phyloP scores from a whole-genome alignment of 1,284 basidiomycete species.

The Phellinidium pouzarii region DNA sequence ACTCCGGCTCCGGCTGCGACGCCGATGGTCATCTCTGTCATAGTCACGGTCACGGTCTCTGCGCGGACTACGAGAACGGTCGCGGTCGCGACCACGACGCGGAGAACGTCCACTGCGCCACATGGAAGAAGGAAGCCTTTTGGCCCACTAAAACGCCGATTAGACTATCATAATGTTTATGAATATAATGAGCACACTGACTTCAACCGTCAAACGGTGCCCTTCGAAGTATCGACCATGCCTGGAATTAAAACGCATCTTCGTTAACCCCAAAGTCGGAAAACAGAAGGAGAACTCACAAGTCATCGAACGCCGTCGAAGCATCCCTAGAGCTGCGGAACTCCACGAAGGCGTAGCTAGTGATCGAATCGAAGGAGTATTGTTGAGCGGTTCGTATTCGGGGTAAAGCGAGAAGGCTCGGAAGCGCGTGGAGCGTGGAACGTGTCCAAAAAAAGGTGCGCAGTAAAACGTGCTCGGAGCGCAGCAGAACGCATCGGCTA shows the following conservation, averaged over 20 bases:
- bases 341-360: conserved; percentile 88
- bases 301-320: conserved; percentile 86
- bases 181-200: conserved; percentile 26
- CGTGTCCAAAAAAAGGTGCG: conserved; percentile 16
- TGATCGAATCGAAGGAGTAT: conserved; percentile 35
- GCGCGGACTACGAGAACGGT: conserved; percentile 37
- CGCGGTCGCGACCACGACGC: conserved; percentile 40
- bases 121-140: conserved; percentile 80
- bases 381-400: conserved; percentile 53
- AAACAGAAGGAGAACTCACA: conserved; percentile 45
- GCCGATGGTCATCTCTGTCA: conserved; percentile 21
- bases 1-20: conserved; percentile 19
- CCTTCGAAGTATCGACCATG: conserved; percentile 82
- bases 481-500: not conserved
- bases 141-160: conserved; percentile 67
- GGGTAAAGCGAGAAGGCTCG: conserved; percentile 31
- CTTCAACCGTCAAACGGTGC: conserved; percentile 75
- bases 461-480: conserved; percentile 13
- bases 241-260: conserved; percentile 38
- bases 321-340: conserved; percentile 80
- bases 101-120: conserved; percentile 71
- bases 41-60: conserved; percentile 30
- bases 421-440: conserved; percentile 33
- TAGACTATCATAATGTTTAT: conserved; percentile 3
- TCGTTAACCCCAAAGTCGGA: conserved; percentile 14